Evolutionary conservation across 176 grass and related monocot species (phyloP).

Genomic region (Oryza rufipogon): DNA sequence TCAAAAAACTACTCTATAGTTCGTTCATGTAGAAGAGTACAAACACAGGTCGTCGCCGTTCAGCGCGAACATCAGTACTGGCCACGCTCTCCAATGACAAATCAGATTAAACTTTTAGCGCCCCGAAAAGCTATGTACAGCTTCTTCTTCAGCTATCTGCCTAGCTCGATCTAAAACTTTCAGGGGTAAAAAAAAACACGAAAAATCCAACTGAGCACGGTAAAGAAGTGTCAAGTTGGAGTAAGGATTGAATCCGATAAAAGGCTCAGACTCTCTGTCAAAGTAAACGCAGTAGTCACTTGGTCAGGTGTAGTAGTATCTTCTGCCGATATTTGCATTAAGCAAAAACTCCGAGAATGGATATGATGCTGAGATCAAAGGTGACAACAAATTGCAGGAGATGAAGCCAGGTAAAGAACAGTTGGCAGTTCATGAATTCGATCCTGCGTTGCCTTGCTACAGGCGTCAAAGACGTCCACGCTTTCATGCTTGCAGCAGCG

Average conservation of each 20-base stretch:
- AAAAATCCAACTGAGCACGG: background rate
- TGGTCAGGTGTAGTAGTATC: too few relatives aligned
- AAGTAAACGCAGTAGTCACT: background rate
- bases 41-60: constrained; percentile 44
- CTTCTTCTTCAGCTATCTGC: background rate
- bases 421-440: background rate
- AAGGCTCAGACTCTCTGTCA: background rate
- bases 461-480: background rate
- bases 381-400: background rate
- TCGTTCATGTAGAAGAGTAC: constrained; percentile 27
- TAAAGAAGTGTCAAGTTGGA: background rate
- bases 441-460: background rate
- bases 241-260: background rate
- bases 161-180: background rate
- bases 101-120: background rate
- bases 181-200: background rate
- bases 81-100: constrained; percentile 16
- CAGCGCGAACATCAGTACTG: constrained; percentile 34
- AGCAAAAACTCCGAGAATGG: background rate
- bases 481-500: background rate
- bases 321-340: background rate
- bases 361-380: background rate
- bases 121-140: background rate
- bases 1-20: constrained; percentile 31
- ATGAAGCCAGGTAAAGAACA: background rate